Conservation (phyloP, 768 basidiomycete species). For the Daedaleopsis sinensis region DNA sequence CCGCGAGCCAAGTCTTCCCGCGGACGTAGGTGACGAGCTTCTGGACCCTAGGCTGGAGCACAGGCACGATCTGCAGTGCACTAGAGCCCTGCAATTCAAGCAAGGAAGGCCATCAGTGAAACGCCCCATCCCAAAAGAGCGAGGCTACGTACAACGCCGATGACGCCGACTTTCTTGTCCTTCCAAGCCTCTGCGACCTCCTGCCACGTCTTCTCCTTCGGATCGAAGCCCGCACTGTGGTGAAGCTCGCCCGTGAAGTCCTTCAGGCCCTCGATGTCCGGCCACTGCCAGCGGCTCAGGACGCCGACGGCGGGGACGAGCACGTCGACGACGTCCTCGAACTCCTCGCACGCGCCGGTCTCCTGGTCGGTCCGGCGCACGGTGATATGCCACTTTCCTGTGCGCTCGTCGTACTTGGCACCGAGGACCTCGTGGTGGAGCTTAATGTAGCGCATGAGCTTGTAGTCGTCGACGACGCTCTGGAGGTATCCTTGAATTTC, state of each 20-base stretch:
- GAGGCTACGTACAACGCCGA: slow-evolving; percentile 53
- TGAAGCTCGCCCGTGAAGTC: slow-evolving; percentile 59
- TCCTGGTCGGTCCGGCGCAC: slow-evolving; percentile 29
- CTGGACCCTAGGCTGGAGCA: slow-evolving; percentile 54
- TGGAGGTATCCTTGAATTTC: slow-evolving; percentile 62
- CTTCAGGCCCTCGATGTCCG: slow-evolving; percentile 60
- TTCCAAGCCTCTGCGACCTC: slow-evolving; percentile 51
- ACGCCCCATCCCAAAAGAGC: not conserved
- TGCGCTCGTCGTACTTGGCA: slow-evolving; percentile 51
- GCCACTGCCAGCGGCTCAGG: slow-evolving; percentile 67
- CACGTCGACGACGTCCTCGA: slow-evolving; percentile 58
- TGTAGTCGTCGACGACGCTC: slow-evolving; percentile 58
- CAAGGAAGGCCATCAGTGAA: no score
- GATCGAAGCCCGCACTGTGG: slow-evolving; percentile 68
- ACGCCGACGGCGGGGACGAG: slow-evolving; percentile 57
- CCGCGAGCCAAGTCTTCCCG: slow-evolving; percentile 60
- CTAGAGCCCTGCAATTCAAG: slow-evolving; percentile 53
- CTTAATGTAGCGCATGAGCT: slow-evolving; percentile 54
- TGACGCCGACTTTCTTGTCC: slow-evolving; percentile 58
- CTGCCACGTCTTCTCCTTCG: slow-evolving; percentile 39
- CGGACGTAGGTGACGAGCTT: slow-evolving; percentile 59
- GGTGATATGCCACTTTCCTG: slow-evolving; percentile 59
- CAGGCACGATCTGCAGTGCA: slow-evolving; percentile 61
- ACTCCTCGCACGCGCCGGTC: slow-evolving; percentile 44
- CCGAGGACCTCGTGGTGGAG: slow-evolving; percentile 55